Evolutionary conservation across 202 grass and related monocot genomes (phyloP).

Genomic region (Setaria viridis): DNA sequence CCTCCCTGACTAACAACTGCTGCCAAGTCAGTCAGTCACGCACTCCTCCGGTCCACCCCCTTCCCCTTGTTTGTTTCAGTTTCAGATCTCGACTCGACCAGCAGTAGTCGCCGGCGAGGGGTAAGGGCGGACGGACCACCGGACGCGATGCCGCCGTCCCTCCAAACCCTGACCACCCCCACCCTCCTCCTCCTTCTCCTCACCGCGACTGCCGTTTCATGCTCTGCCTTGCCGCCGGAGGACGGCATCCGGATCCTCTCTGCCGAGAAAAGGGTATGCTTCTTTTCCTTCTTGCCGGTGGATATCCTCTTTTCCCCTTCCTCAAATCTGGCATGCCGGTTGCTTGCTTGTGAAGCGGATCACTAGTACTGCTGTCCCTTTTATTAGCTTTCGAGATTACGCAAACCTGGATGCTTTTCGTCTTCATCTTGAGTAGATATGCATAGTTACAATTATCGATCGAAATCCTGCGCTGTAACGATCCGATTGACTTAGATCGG

Average conservation of each 20-base stretch:
- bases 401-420: conserved; percentile 13
- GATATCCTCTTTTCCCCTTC: background rate
- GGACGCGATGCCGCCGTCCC: conserved; percentile 35
- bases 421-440: background rate
- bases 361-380: background rate
- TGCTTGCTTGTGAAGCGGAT: background rate
- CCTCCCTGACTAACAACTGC: background rate
- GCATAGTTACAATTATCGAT: background rate
- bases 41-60: background rate
- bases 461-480: background rate
- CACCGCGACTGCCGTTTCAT: conserved; percentile 7
- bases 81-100: conserved; percentile 8
- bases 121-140: background rate
- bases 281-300: too few relatives aligned
- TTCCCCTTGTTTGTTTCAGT: background rate
- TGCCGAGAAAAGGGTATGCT: conserved; percentile 68
- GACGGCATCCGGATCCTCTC: conserved; percentile 61
- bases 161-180: conserved; percentile 15
- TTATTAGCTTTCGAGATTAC: conserved; percentile 13
- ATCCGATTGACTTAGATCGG: background rate
- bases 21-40: background rate
- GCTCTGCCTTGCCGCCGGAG: conserved; percentile 26
- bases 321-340: background rate
- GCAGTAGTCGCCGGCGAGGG: conserved; percentile 3
- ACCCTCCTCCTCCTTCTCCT: conserved; percentile 41